phyloP scores from a whole-genome alignment of 176 grass and related monocot genomes.

The Oryza australiensis region DNA sequence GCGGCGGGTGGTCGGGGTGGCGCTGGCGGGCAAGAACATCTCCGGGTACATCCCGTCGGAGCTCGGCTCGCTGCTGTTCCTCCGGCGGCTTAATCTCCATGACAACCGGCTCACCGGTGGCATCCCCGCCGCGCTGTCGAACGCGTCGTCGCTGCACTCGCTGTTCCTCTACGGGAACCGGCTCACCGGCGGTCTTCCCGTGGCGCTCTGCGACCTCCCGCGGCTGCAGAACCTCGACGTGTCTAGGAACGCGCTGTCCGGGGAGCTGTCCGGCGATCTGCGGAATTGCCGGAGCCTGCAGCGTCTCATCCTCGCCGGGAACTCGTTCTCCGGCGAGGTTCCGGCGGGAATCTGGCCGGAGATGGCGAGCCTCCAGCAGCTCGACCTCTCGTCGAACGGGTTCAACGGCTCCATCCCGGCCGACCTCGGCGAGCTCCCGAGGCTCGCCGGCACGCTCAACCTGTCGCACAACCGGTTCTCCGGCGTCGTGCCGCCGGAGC shows the following conservation, averaged over 20 bases:
- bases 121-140: conserved; percentile 60
- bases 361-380: conserved; percentile 57
- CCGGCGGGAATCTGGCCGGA: conserved; percentile 73
- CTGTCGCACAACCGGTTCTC: conserved; percentile 78
- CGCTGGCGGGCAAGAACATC: conserved; percentile 78
- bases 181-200: conserved; percentile 61
- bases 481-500: conserved; percentile 59
- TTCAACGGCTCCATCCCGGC: conserved; percentile 74
- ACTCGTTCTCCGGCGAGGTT: conserved; percentile 59
- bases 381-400: conserved; percentile 82
- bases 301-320: conserved; percentile 55
- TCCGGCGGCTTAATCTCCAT: conserved; percentile 88
- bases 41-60: conserved; percentile 83
- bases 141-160: conserved; percentile 88
- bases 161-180: conserved; percentile 76
- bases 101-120: conserved; percentile 62
- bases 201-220: conserved; percentile 61
- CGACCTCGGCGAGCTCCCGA: conserved; percentile 65
- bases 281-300: conserved; percentile 65
- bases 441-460: conserved; percentile 65
- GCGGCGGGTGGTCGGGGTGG: conserved; percentile 67
- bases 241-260: conserved; percentile 68
- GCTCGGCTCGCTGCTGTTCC: conserved; percentile 79
- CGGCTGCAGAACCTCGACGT: conserved; percentile 82
- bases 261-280: conserved; percentile 49